These are phyloP conservation scores for Perkinsus chesapeaki DNA, from an alignment of 169 alveolate genomes.

Conservation along the genomic window DNA sequence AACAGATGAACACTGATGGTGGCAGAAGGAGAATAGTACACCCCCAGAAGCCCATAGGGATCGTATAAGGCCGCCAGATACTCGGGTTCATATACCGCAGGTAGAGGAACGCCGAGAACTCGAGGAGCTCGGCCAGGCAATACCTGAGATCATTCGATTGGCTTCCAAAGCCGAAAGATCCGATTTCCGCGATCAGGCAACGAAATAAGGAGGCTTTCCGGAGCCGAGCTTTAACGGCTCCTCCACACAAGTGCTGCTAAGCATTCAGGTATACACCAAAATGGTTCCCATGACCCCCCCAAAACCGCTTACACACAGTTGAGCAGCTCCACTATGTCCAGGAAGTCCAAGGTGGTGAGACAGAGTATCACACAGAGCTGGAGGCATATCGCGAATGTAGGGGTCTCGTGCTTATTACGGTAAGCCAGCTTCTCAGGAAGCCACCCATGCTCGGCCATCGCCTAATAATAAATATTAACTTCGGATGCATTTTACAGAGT, in stretches of 20 bases:
- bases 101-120: neutral
- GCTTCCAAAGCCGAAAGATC: no score
- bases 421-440: neutral
- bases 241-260: no score
- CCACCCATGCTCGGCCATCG: neutral
- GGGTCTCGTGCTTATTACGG: neutral
- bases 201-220: no score
- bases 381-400: neutral
- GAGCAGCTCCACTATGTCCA: neutral
- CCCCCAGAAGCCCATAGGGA: constrained; percentile 1
- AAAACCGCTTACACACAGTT: neutral
- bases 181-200: no score
- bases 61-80: neutral
- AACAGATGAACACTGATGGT: neutral
- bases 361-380: neutral
- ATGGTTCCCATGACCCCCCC: neutral
- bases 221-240: no score
- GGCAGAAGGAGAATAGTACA: neutral
- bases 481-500: neutral
- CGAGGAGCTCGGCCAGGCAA: neutral
- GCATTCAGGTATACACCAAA: neutral
- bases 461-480: neutral
- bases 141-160: no score
- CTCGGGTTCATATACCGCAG: neutral
- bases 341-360: neutral